A percentile compares a stretch with the other conserved stretches of the same genome.
Conservation (phyloP, 2,329 filamentous ascomycete genomes). For the Cladosporium sp. region DNA sequence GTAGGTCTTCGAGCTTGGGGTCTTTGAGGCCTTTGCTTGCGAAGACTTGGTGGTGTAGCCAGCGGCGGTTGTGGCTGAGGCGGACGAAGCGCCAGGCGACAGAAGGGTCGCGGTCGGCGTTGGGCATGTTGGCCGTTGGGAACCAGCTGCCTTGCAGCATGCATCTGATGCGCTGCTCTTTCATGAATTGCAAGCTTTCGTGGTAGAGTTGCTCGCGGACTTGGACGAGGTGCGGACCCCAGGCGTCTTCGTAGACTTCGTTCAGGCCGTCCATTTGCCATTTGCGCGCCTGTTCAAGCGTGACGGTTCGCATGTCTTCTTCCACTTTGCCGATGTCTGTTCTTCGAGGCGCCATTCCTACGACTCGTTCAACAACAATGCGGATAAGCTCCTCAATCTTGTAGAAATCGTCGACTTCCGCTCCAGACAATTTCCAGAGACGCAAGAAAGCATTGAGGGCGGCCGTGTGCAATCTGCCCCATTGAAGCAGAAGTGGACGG, state of each 20-base stretch:
- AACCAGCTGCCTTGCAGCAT: slow-evolving; percentile 91
- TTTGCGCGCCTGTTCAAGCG: slow-evolving; percentile 71
- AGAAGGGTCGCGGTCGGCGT: slow-evolving; percentile 34
- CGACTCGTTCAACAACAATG: slow-evolving; percentile 83
- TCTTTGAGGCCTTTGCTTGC: slow-evolving; percentile 54
- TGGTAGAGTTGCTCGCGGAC: slow-evolving; percentile 88
- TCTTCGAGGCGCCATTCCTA: slow-evolving; percentile 74
- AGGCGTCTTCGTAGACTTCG: slow-evolving; percentile 87
- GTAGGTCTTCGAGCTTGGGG: slow-evolving; percentile 68
- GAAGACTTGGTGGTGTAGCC: slow-evolving; percentile 87
- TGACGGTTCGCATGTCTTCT: slow-evolving; percentile 80
- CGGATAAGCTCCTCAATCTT: slow-evolving; percentile 89
- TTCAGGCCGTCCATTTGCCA: slow-evolving; percentile 92
- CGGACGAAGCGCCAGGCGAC: slow-evolving; percentile 74
- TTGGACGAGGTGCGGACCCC: slow-evolving; percentile 82
- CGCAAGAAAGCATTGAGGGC: slow-evolving; percentile 84
- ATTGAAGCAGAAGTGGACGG: slow-evolving; percentile 82
- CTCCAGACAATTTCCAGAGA: slow-evolving; percentile 86
- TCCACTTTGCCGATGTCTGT: slow-evolving; percentile 85
- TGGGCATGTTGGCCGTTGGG: slow-evolving; percentile 46
- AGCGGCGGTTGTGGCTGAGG: slow-evolving; percentile 85
- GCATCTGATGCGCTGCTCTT: slow-evolving; percentile 90
- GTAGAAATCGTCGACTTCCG: slow-evolving; percentile 80
- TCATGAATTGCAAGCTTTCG: slow-evolving; percentile 92
- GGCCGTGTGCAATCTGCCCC: slow-evolving; percentile 84